These are phyloP conservation scores for Labyrinthula sp. DNA, from an alignment of 352 stramenopile species.

Conservation along the genomic window DNA sequence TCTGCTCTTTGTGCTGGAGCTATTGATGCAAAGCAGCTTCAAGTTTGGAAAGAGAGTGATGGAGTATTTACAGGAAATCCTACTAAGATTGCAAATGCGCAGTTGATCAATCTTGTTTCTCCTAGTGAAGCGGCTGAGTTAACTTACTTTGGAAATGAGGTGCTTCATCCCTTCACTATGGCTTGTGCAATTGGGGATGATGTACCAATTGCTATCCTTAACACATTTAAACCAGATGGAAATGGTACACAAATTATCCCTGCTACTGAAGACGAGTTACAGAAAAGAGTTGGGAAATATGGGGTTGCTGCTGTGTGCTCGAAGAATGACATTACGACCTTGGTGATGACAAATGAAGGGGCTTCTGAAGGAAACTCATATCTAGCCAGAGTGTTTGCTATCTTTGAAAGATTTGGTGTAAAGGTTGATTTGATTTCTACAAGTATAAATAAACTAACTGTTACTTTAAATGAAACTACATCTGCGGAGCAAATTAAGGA, in stretches of 20 bases:
- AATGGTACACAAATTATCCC: constrained; percentile 9
- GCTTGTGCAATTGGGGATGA: constrained; percentile 29
- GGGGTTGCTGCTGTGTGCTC: constrained; percentile 27
- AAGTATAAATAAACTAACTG: constrained; percentile 24
- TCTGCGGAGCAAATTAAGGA: constrained; percentile 8
- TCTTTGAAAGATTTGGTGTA: constrained; percentile 15
- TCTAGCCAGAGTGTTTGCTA: constrained; percentile 27
- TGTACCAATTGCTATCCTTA: constrained; percentile 25
- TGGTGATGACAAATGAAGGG: constrained; percentile 19
- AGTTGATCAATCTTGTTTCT: constrained; percentile 17
- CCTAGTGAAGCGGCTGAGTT: constrained; percentile 20
- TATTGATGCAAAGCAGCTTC: constrained; percentile 10
- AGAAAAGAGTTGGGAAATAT: constrained; percentile 6
- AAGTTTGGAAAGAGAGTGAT: constrained; percentile 28
- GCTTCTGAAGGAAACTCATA: constrained; percentile 17
- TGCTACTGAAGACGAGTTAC: constrained; percentile 11
- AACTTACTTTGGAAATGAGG: constrained; percentile 29
- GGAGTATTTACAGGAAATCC: constrained; percentile 27
- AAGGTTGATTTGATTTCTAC: constrained; percentile 26
- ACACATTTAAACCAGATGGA: constrained; percentile 28
- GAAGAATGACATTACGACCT: constrained; percentile 23
- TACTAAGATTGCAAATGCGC: constrained; percentile 10
- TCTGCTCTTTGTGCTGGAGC: constrained; percentile 20
- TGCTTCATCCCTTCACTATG: constrained; percentile 16
- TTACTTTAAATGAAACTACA: constrained; percentile 22